phyloP scores from a whole-genome alignment of 2,329 filamentous ascomycete species.

The Fusarium sp. region DNA sequence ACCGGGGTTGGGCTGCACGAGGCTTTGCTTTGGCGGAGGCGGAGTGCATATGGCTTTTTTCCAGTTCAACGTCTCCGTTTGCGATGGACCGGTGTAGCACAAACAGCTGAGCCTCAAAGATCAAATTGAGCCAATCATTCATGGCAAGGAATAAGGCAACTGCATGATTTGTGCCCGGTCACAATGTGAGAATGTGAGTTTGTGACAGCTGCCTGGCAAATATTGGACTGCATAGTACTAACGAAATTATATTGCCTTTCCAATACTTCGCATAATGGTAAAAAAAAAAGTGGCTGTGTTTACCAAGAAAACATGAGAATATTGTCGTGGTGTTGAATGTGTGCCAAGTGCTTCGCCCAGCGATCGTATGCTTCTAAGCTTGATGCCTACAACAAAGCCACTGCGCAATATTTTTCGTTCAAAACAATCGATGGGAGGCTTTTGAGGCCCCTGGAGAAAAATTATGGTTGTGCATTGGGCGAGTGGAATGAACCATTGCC shows the following conservation, averaged over 20 bases:
- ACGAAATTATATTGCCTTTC: neutral
- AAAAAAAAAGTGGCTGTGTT: neutral
- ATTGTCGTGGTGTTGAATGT: neutral
- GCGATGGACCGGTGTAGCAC: neutral
- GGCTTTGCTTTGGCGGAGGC: neutral
- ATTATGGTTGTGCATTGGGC: too few species aligned
- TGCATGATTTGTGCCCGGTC: neutral
- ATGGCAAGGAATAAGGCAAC: neutral
- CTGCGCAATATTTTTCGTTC: too few species aligned
- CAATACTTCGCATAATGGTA: neutral
- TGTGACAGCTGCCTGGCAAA: neutral
- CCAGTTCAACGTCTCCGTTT: neutral
- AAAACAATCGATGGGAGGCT: too few species aligned
- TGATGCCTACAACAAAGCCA: neutral
- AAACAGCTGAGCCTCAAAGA: neutral
- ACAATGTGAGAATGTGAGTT: neutral
- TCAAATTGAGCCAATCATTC: neutral
- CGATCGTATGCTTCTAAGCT: neutral
- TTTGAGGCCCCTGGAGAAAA: too few species aligned
- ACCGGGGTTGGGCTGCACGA: conserved; percentile 12
- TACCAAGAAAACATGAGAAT: neutral
- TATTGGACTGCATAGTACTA: neutral
- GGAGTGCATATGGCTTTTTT: neutral
- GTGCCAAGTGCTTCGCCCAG: neutral
- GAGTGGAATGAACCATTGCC: too few species aligned